These are phyloP conservation scores for Chaetothyriales sp. DNA, from an alignment of 2,329 filamentous ascomycete genomes.

Conservation along the genomic window DNA sequence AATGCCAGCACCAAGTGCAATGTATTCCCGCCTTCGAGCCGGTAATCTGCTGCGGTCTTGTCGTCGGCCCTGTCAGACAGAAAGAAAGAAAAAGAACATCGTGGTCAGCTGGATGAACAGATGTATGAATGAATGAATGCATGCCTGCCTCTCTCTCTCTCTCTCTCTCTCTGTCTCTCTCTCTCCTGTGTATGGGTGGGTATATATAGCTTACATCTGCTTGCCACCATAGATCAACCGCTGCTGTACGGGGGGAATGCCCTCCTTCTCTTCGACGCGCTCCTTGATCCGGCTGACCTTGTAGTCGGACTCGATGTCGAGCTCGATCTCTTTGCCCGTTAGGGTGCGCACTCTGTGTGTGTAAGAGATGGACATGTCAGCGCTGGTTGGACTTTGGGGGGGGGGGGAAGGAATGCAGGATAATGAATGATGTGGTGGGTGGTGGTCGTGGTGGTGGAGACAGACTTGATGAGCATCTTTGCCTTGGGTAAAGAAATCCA, in stretches of 20 bases:
- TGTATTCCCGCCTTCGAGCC: constrained; percentile 79
- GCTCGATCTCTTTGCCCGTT: constrained; percentile 96
- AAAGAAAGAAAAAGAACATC: background rate
- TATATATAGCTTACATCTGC: constrained; percentile 62
- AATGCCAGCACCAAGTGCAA: constrained; percentile 91
- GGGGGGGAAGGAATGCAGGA: no score
- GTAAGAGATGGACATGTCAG: background rate
- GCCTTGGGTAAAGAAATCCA: no score
- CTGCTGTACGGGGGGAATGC: constrained; percentile 93
- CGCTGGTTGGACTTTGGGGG: no score
- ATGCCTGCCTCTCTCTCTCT: no score
- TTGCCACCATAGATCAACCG: constrained; percentile 92
- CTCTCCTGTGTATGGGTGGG: background rate
- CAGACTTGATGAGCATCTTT: background rate
- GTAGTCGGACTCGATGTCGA: constrained; percentile 89
- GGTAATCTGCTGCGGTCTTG: constrained; percentile 81
- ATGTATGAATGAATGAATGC: background rate
- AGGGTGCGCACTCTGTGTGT: constrained; percentile 73
- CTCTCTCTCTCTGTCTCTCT: no score
- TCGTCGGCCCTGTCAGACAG: constrained; percentile 63
- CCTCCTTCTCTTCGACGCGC: constrained; percentile 97
- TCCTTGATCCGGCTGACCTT: constrained; percentile 91
- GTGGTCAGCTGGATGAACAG: background rate
- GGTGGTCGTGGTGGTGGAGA: background rate
- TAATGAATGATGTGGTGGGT: no score